Percentiles rank a stretch among this genome's conserved stretches.
Evolutionary conservation across 257 asterid genomes (phyloP).

Genomic region (Catharanthus roseus): DNA sequence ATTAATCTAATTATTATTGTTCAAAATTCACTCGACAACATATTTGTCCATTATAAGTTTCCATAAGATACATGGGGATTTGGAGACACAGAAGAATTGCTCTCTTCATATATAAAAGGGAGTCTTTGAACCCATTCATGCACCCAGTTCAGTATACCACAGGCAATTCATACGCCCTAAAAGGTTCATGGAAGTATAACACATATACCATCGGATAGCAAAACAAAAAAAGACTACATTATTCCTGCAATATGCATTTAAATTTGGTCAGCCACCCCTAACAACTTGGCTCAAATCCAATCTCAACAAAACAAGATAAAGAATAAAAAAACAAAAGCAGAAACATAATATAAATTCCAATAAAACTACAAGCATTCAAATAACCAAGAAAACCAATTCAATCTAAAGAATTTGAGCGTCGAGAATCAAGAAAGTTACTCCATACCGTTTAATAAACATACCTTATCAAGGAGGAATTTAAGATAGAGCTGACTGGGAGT

Average conservation of each 20-base stretch:
- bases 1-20: background rate
- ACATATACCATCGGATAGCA: background rate
- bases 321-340: background rate
- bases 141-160: background rate
- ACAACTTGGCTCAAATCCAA: background rate
- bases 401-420: background rate
- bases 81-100: background rate
- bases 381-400: background rate
- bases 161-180: too few species aligned
- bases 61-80: background rate
- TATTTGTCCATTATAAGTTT: background rate
- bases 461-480: constrained; percentile 79
- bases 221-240: background rate
- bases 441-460: constrained; percentile 7
- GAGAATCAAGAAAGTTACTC: background rate
- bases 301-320: background rate
- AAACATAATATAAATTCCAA: background rate
- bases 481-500: constrained; percentile 71
- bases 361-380: background rate
- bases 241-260: background rate
- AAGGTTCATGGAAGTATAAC: background rate
- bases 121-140: background rate
- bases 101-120: too few species aligned
- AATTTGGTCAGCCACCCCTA: background rate
- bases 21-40: background rate